These are phyloP conservation scores for Ophiocordyceps camponoti-floridani DNA, from an alignment of 2,329 filamentous ascomycete species.

Conservation along the genomic window DNA sequence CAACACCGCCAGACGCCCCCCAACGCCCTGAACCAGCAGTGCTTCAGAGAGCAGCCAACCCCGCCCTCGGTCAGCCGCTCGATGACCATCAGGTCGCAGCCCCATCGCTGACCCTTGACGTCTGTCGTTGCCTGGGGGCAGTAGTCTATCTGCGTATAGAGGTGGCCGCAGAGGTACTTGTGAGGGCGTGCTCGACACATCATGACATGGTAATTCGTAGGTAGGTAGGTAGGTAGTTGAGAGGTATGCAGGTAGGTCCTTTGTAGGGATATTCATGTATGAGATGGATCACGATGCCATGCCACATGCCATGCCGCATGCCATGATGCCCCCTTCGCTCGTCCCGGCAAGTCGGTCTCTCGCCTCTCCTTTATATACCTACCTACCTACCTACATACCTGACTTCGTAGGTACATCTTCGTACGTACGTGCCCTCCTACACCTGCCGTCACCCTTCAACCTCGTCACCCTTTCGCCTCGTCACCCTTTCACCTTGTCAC, in stretches of 20 bases:
- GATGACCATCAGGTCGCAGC: neutral
- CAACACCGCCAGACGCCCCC: conserved; percentile 31
- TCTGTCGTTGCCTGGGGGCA: neutral
- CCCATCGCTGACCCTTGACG: neutral
- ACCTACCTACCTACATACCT: no score
- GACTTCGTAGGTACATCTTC: no score
- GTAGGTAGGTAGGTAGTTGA: neutral
- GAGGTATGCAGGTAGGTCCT: neutral
- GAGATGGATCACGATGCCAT: no score
- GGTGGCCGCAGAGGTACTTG: neutral
- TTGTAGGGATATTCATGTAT: neutral
- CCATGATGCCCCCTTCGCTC: no score
- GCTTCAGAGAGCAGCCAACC: conserved; percentile 27
- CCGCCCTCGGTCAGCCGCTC: neutral
- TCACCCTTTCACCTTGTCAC: no score
- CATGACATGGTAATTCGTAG: neutral
- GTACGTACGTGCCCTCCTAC: no score
- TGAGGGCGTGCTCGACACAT: neutral
- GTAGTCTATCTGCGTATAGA: neutral
- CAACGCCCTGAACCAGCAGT: conserved; percentile 29
- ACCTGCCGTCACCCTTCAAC: no score
- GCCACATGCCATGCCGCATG: no score
- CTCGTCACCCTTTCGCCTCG: no score
- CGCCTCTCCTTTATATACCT: no score
- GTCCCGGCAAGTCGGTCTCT: no score